Conservation (phyloP, 176 grass and related monocot genomes). For the Triticum aestivum region IWGSC_CS_RefSeq_v2.1 NC_057805.1:434870409-434870908, state of each 20-base stretch:
- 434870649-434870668: conserved; percentile 77
- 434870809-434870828: conserved; percentile 47
- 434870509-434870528: conserved; percentile 79
- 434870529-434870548: conserved; percentile 71
- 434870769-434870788: background rate
- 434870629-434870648: conserved; percentile 72
- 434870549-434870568: conserved; percentile 24
- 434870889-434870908: conserved; percentile 91
- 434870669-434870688: conserved; percentile 99
- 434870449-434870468: conserved; percentile 96
- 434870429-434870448: conserved; percentile 38
- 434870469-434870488: conserved; percentile 71
- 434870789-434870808: background rate
- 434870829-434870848: conserved; percentile 98
- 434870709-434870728: conserved; percentile 84
- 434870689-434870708: conserved; percentile 87
- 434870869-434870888: conserved; percentile 81
- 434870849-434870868: conserved; percentile 67
- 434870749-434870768: background rate
- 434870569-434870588: background rate
- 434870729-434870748: conserved; percentile 19
- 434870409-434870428: background rate
- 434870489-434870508: conserved; percentile 83
- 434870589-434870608: background rate
- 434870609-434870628: background rate